Conservation (phyloP, 768 basidiomycete species). For the Lyophyllum semitale region DNA sequence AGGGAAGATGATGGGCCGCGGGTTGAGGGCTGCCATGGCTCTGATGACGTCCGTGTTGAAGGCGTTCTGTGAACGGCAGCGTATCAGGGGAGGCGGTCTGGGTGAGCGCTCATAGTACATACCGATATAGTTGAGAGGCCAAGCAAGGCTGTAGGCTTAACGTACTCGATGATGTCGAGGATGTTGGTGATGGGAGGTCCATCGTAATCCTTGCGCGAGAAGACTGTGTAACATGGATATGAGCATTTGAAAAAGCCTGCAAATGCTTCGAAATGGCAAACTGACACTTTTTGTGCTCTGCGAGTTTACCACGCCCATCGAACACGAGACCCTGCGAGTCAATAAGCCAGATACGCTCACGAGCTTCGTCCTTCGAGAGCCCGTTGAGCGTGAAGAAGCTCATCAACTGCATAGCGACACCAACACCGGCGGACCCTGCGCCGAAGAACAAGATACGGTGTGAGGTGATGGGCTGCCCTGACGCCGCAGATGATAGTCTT, state of each 20-base stretch:
- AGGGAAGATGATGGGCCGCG: constrained; percentile 89
- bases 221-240: constrained; percentile 50
- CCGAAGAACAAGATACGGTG: constrained; percentile 93
- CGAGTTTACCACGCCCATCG: constrained; percentile 67
- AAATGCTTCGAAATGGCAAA: neutral
- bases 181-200: constrained; percentile 77
- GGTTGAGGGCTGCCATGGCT: constrained; percentile 78
- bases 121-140: constrained; percentile 86
- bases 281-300: constrained; percentile 84
- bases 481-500: constrained; percentile 68
- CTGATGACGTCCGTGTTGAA: constrained; percentile 74
- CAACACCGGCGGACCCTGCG: constrained; percentile 90
- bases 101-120: constrained; percentile 13
- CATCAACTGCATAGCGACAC: constrained; percentile 86
- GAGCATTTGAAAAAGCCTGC: neutral
- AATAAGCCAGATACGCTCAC: constrained; percentile 75
- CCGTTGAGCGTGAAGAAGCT: constrained; percentile 88
- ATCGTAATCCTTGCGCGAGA: constrained; percentile 78
- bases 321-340: constrained; percentile 89
- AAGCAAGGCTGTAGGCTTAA: constrained; percentile 86
- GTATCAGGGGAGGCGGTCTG: neutral
- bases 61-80: constrained; percentile 50
- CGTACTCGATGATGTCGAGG: constrained; percentile 75
- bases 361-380: constrained; percentile 75
- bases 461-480: constrained; percentile 63